Percentiles rank a stretch among this genome's conserved stretches.
phyloP scores from a whole-genome alignment of 352 stramenopile species.

The Phytophthora citricola region DNA sequence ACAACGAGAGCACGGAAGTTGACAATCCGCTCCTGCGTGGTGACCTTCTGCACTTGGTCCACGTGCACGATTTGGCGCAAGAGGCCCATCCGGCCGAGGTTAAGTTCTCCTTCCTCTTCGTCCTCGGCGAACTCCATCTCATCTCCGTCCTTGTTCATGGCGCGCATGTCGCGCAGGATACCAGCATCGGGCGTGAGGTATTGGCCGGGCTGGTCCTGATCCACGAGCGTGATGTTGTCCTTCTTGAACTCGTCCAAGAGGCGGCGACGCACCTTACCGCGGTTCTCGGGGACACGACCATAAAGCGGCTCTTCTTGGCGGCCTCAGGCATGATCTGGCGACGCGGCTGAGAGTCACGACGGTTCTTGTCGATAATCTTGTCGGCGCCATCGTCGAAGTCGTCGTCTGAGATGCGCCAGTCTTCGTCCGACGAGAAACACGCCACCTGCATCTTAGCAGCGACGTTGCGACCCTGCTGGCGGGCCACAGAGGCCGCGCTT shows the following conservation, averaged over 20 bases:
- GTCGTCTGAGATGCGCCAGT: constrained; percentile 51
- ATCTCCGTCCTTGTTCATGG: constrained; percentile 73
- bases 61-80: constrained; percentile 86
- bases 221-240: constrained; percentile 66
- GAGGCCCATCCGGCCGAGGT: constrained; percentile 72
- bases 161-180: constrained; percentile 67
- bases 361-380: constrained; percentile 77
- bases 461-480: constrained; percentile 32
- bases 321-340: constrained; percentile 80
- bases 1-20: constrained; percentile 94
- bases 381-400: constrained; percentile 76
- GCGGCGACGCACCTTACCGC: constrained; percentile 75
- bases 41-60: constrained; percentile 90
- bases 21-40: constrained; percentile 92
- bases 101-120: constrained; percentile 65
- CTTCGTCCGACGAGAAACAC: constrained; percentile 59
- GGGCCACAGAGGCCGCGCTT: constrained; percentile 35
- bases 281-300: constrained; percentile 74
- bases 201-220: constrained; percentile 49
- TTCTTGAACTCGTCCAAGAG: constrained; percentile 86
- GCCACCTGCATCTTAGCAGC: constrained; percentile 46
- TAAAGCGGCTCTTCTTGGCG: constrained; percentile 80
- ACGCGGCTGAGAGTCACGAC: constrained; percentile 58
- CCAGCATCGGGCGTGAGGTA: constrained; percentile 68
- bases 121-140: constrained; percentile 76